Percentiles rank a stretch among this genome's conserved stretches.
phyloP scores from a whole-genome alignment of 2,329 filamentous ascomycete species.

The Beauveria medogensis region DNA sequence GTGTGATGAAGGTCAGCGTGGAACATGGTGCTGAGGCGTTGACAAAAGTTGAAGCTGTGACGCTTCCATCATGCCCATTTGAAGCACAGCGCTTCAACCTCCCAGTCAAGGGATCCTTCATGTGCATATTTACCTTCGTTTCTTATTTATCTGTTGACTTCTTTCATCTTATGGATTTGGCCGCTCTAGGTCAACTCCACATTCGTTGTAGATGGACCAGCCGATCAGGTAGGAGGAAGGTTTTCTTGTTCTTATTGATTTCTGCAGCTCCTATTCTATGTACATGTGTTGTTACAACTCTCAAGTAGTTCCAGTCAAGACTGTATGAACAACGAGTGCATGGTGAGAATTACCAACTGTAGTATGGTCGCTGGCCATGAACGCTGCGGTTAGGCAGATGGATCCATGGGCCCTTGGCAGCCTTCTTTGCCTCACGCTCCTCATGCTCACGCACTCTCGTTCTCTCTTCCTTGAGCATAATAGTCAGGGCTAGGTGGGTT shows the following conservation, averaged over 20 bases:
- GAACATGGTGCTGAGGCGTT: neutral
- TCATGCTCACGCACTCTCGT: constrained; percentile 74
- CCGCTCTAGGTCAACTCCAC: neutral
- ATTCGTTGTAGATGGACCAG: constrained; percentile 10
- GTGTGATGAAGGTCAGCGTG: constrained; percentile 19
- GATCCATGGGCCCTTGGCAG: constrained; percentile 72
- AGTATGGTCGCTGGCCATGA: constrained; percentile 78
- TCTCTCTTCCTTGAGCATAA: constrained; percentile 89
- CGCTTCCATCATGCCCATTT: neutral
- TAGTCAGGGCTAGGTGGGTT: constrained; percentile 51
- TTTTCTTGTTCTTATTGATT: neutral
- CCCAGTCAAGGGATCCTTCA: neutral
- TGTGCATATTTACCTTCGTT: neutral
- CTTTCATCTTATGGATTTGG: neutral
- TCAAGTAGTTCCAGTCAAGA: neutral
- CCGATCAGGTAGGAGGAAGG: constrained; percentile 9
- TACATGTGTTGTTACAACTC: constrained; percentile 20
- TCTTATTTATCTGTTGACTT: neutral
- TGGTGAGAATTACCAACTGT: constrained; percentile 64
- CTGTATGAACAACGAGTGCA: constrained; percentile 13
- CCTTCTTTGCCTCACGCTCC: constrained; percentile 68
- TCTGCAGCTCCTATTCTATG: constrained; percentile 19
- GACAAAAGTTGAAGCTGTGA: neutral
- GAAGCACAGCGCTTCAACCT: neutral
- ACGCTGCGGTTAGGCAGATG: constrained; percentile 82